Percentiles rank a stretch among this genome's conserved stretches.
Evolutionary conservation across 2,329 filamentous ascomycete species (phyloP).

Genomic region (Penicillium sp.): DNA sequence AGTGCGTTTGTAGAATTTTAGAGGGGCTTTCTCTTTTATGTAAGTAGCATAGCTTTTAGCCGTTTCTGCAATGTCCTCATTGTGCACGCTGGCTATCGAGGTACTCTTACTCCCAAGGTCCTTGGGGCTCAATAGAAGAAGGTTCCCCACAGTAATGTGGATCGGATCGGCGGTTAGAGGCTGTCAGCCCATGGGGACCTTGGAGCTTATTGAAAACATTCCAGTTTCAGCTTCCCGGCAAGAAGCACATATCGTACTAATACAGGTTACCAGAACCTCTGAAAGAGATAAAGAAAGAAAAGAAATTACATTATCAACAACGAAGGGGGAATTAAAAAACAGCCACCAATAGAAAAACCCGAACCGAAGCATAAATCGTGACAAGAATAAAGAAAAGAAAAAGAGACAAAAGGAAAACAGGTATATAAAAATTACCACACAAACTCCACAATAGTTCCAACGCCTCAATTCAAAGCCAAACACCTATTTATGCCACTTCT

Average conservation of each 20-base stretch:
- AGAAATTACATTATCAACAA: neutral
- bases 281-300: neutral
- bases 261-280: neutral
- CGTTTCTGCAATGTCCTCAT: constrained; percentile 21
- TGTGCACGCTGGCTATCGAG: constrained; percentile 25
- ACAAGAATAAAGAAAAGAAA: neutral
- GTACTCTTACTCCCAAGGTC: constrained; percentile 38
- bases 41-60: neutral
- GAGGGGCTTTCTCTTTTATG: constrained; percentile 4
- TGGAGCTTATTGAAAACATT: constrained; percentile 12
- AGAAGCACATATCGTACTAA: constrained; percentile 3
- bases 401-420: neutral
- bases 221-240: neutral
- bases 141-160: constrained; percentile 7
- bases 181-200: constrained; percentile 27
- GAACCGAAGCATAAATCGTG: constrained; percentile 5
- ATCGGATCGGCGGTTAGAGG: constrained; percentile 2
- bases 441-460: neutral
- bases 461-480: neutral
- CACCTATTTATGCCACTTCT: constrained; percentile 40
- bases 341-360: constrained; percentile 2
- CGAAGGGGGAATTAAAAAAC: constrained; percentile 18
- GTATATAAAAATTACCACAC: neutral
- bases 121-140: constrained; percentile 15
- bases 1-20: neutral